Evolutionary conservation across 2,329 filamentous ascomycete species (phyloP), one percentile per base, ranked within the genome.

Genomic region (Ambrosiella xylebori): DNA sequence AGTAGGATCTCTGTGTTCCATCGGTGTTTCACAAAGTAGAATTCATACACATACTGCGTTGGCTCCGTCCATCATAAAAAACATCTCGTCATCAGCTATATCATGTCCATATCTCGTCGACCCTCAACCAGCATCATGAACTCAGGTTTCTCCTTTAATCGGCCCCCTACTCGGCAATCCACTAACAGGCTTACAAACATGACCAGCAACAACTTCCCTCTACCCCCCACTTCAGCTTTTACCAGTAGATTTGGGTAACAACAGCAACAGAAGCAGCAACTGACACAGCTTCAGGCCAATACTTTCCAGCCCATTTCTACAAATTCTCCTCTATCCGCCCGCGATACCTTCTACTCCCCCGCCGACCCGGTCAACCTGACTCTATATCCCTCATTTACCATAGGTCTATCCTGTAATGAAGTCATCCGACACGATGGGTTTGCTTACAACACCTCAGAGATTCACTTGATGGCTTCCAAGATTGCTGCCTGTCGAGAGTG

Each of bases 401-500:
- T 12, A 13, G 19, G 17, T 11, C 8, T 3, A 27, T 7, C 54
- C 3, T 47, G 47, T 9, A 41, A 49, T 15, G 37, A 60, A 19
- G 52, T 54, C 35, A 15, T 57, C 36, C 44, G 50, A 9, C 35
- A 57, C 8, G 39, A 41, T 5, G 57, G 57, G 4, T 27, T 60
- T 7, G 39, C 56, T 8, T 64, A 64, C 6, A 49, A 57, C 2
- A 11, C 60, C 4, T 51, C 52, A 4, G 64, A 65, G 15, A 57
- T 71, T 15, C 59, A 62, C 1, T n/a, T 56, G 11, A 73, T 73
- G 70, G 64, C 64, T 0, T 38, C 63, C 0, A 51, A 59, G 1
- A 60, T 73, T 1, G 61, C 62, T 1, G 56, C 64, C 0, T 71
- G 71, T 38, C 67, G 71, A 2, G 62, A 63, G 9, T 65, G 66